Evolutionary conservation across 805 yeast species (phyloP), one percentile per base, ranked within the genome.

Genomic region (Kuraishia ogatae): DNA sequence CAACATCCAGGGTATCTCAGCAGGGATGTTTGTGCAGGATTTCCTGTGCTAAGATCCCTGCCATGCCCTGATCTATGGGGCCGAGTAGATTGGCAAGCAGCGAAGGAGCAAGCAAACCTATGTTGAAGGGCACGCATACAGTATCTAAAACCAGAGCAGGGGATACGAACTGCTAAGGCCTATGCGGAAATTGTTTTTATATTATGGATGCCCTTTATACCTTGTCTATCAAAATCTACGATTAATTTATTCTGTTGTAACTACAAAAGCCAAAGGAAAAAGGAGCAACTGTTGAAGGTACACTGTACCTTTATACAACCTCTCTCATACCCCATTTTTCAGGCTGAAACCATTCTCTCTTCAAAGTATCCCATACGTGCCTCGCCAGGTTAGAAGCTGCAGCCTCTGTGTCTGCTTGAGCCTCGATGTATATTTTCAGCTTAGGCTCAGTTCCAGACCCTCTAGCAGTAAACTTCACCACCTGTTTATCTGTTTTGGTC

Each of bases 381-480:
- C 69, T 69, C 0, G 96, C 93, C 8, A 85, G 63, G 0, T 49
- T 57, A 0, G 61, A 57, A 0, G 97, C 88, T 2, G 68, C 64
- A 0, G 57, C 63, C 50, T 78, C 87, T 8, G 72, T 66, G 0
- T 58, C 52, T 0, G 89, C 77, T 48, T 69, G 69, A 0, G 96
- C 94, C 65, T 93, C 99, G 39, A 93, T 84, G 70, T 93, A 93
- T 0, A 93, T 88, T 68, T 93, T 93, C 59, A 93, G 74, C 66
- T 93, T 93, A 2, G 97, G 97, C 67, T 93, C 99, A 0, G 99
- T 93, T 11, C 99, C 99, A 2, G 97, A 89, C 0, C 97, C 97
- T 54, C 99, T 78, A 52, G 89, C 83, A 0, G 98, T 92, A 64
- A 92, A 84, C 39, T 96, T 71, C 1, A 89, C 83, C 21, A 59